Evolutionary conservation across 2,329 filamentous ascomycete genomes (phyloP).

Genomic region (Colletotrichum sp.): DNA sequence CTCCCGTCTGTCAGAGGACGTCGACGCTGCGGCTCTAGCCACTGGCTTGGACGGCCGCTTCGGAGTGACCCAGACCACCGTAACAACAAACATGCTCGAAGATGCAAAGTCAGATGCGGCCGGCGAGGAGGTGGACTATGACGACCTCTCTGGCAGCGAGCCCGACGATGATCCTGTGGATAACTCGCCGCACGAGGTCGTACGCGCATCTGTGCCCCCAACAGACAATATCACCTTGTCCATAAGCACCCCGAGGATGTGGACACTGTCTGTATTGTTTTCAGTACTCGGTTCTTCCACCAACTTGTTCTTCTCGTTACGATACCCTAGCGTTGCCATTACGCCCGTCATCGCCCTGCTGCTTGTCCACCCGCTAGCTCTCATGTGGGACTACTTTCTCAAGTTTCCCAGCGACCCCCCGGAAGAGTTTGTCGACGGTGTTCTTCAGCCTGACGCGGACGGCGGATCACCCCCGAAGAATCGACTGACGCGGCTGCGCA

Average conservation of each 20-base stretch:
- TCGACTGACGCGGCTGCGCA: conserved; percentile 53
- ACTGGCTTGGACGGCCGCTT: conserved; percentile 60
- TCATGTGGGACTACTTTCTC: conserved; percentile 76
- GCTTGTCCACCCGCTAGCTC: conserved; percentile 82
- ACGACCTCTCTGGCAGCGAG: conserved; percentile 37
- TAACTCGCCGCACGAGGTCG: conserved; percentile 79
- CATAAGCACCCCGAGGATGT: conserved; percentile 89
- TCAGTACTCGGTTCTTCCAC: conserved; percentile 82
- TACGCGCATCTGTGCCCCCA: conserved; percentile 79
- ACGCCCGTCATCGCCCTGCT: conserved; percentile 87
- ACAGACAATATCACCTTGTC: conserved; percentile 79
- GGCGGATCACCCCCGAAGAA: conserved; percentile 1
- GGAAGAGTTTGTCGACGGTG: conserved; percentile 41
- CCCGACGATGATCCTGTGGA: conserved; percentile 61
- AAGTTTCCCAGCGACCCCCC: conserved; percentile 47
- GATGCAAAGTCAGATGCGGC: conserved; percentile 31
- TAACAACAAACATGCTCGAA: conserved; percentile 50
- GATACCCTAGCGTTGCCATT: conserved; percentile 90
- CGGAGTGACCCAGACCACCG: conserved; percentile 52
- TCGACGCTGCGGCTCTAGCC: conserved; percentile 56
- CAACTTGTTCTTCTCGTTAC: conserved; percentile 86
- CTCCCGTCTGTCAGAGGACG: conserved; percentile 50
- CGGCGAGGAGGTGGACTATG: conserved; percentile 27
- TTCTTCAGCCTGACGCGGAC: conserved; percentile 24
- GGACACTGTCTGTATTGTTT: conserved; percentile 80